Base-by-base conservation (phyloP, 768 basidiomycete species). In the Myochromella boudieri region DNA sequence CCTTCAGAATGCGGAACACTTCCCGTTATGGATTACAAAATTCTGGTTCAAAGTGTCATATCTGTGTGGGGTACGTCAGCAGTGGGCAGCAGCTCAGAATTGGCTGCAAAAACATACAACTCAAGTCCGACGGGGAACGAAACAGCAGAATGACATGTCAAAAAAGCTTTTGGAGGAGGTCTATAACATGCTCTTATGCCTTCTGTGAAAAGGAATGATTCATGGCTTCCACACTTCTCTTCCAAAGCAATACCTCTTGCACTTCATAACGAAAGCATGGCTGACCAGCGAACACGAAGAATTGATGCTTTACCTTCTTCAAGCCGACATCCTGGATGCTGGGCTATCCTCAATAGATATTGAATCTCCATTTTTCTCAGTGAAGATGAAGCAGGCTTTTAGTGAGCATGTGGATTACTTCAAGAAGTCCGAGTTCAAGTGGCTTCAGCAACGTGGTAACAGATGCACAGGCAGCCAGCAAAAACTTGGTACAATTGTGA, bases 301-400 rank as follows among this genome's bases (percentile, higher is more conserved):
- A 26, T 55, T 53, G 32, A 56, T 60, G 57, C 37, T 60, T 6
- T 41, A 59, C 18, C 36, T 61, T 2, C 49, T 59, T 2, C 20
- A 20, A 21, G 3, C 26, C 10, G 53, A 59, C n/a, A 14, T 58
- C 18, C n/a, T 15, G 6, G 32, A 41, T 22, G 32, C 20, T n/a
- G 46, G 44, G 12, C 24, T 28, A 26, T 10, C 15, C 5, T 20
- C 20, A 8, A 12, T 58, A 11, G 18, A 41, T 1, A 40, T 60
- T 21, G 22, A 22, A 9, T 18, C 32, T 10, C 47, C 46, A 10
- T 7, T 36, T 24, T 54, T 56, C 25, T 17, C 29, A 10, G 40
- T 31, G 25, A 49, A 31, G 9, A 40, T 54, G 17, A 1, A 44
- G 6, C 20, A 41, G 10, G 28, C 34, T 39, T 37, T 41, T 22